Conservation (phyloP, 2,329 filamentous ascomycete species). For the Aureobasidium zeae region DNA sequence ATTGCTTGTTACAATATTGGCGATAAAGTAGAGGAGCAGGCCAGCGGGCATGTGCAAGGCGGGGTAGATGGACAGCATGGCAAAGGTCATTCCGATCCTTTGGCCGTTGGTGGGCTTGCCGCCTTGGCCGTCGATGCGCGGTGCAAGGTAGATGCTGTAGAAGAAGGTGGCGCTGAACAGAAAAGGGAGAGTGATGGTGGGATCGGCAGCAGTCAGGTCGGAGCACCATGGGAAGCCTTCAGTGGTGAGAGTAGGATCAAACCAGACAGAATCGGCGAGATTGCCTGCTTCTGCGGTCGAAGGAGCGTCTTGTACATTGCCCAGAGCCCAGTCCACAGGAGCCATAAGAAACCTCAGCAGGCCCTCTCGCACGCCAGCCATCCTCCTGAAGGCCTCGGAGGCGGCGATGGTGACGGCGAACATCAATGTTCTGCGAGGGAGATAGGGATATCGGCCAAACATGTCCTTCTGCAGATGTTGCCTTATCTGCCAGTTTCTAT, state of each 20-base stretch:
- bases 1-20: slow-evolving; percentile 18
- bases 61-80: slow-evolving; percentile 27
- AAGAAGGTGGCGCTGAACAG: slow-evolving; percentile 42
- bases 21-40: slow-evolving; percentile 33
- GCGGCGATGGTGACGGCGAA: neutral
- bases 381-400: slow-evolving; percentile 2
- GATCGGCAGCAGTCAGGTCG: slow-evolving; percentile 46
- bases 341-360: slow-evolving; percentile 8
- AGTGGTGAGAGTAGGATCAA: slow-evolving; percentile 43
- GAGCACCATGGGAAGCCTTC: slow-evolving; percentile 55
- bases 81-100: slow-evolving; percentile 24
- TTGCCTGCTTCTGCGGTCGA: neutral
- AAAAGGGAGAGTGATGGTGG: slow-evolving; percentile 41
- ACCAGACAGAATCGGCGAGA: slow-evolving; percentile 19
- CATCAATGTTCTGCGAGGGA: neutral
- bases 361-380: slow-evolving; percentile 7
- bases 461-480: neutral
- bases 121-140: slow-evolving; percentile 9
- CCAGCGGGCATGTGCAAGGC: slow-evolving; percentile 32
- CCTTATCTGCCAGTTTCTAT: too few species aligned
- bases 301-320: neutral
- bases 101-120: slow-evolving; percentile 16
- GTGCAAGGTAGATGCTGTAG: slow-evolving; percentile 33
- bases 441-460: neutral
- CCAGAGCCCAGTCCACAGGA: slow-evolving; percentile 7